Base-by-base conservation (phyloP, 208 protist genomes). In the Acanthamoeba lenticulata region DNA sequence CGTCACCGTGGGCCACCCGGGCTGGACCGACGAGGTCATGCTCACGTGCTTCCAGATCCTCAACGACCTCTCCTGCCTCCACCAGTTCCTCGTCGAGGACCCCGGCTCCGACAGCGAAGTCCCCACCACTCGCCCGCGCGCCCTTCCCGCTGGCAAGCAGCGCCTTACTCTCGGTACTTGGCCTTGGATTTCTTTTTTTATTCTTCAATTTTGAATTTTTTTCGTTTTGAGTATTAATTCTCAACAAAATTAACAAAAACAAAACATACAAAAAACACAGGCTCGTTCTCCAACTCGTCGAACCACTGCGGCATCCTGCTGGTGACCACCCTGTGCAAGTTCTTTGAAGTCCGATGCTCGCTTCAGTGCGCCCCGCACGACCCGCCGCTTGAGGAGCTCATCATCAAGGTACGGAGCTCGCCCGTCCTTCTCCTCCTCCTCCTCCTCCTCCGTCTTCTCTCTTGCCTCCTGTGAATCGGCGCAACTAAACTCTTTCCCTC, bases 271-370 rank as follows among this genome's bases (percentile, higher is more conserved):
- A n/a, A n/a, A n/a, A n/a, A n/a, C n/a, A n/a, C n/a, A 69, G 47
- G 83, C n/a, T 69, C 57, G 34, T 90, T 90, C 83, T 90, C 83
- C 24, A 90, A 72, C 24, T 5, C 47, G 13, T 62, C 83, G 5
- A 90, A 90, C 52, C 83, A 90, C 19, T 62, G 83, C 15, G 83
- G 83, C 24, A 90, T 90, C 36, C 52, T 90, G 83, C 83, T 90
- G 29, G 57, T 90, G 34, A 72, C 83, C 32, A 90, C 55, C 15
- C 15, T 90, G 83, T 90, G 83, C 83, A 90, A 90, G 52, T 90
- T 90, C 52, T 90, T 90, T 38, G 83, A 90, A 32, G 69, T 90
- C 21, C 83, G 57, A 21, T 69, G 47, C 42, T 32, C 47, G 24
- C 21, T 47, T 4, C 83, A 90, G 21, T 90, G 83, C 52, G 47